Conservation (phyloP, 257 asterid genomes). For the Jasminum sambac region DNA sequence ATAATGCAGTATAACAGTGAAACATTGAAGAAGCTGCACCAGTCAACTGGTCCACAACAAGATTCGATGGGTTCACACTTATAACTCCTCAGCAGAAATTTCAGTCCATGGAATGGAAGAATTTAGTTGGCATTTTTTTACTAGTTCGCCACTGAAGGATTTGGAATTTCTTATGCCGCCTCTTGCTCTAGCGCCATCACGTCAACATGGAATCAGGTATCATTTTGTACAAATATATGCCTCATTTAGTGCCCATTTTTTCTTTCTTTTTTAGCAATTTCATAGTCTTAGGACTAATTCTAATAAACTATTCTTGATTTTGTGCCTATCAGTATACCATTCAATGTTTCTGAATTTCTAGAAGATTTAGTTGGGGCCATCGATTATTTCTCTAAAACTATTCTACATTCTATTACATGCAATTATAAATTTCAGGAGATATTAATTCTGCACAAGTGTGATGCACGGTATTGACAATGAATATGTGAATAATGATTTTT, state of each 20-base stretch:
- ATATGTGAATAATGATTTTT: no score
- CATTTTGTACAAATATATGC: conserved; percentile 22
- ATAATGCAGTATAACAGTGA: conserved; percentile 72
- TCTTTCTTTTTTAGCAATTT: conserved; percentile 8
- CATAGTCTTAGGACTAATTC: not conserved
- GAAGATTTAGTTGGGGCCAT: conserved; percentile 80
- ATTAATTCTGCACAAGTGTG: no score
- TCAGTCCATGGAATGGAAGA: conserved; percentile 37
- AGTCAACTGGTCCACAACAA: conserved; percentile 35
- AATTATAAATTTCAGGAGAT: no score
- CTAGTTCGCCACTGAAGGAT: conserved; percentile 53
- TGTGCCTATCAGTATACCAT: conserved; percentile 51
- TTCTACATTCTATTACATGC: no score
- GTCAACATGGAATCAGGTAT: conserved; percentile 65
- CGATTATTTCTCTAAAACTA: no score
- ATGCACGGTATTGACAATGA: no score
- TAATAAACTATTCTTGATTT: not conserved
- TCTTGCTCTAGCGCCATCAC: conserved; percentile 78
- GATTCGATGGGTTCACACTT: conserved; percentile 38
- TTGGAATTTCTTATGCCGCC: conserved; percentile 96
- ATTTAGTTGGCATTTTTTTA: conserved; percentile 36
- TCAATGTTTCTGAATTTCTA: conserved; percentile 64
- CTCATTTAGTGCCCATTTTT: no score
- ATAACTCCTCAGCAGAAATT: conserved; percentile 31
- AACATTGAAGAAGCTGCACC: conserved; percentile 54